Conservation (phyloP, 371 early-diverging fungal genomes). For the Rhizopus sp. region DNA sequence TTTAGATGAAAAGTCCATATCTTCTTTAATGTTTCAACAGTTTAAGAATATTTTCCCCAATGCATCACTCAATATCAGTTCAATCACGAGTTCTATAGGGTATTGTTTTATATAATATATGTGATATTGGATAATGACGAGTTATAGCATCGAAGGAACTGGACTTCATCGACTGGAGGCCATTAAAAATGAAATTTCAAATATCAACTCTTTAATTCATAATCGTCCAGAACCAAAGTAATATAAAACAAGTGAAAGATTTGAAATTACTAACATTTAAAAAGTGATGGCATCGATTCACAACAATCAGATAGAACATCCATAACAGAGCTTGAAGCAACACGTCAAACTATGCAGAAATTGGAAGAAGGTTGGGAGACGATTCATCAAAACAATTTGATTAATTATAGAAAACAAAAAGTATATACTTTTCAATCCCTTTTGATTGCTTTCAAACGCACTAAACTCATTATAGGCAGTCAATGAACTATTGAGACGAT, state of each 20-base stretch:
- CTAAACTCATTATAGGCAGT: not conserved
- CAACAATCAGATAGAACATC: slow-evolving; percentile 7
- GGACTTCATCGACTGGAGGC: slow-evolving; percentile 24
- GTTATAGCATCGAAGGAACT: slow-evolving; percentile 13
- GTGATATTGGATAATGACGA: slow-evolving; percentile 30
- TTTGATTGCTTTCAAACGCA: not conserved
- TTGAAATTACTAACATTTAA: not conserved
- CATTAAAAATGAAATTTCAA: slow-evolving; percentile 34
- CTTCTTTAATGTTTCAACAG: slow-evolving; percentile 41
- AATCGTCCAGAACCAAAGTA: slow-evolving; percentile 28
- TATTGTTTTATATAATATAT: slow-evolving; percentile 16
- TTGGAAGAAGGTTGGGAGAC: slow-evolving; percentile 24
- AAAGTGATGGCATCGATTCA: not conserved
- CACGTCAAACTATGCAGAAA: slow-evolving; percentile 24
- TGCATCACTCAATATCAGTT: slow-evolving; percentile 36
- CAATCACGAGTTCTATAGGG: slow-evolving; percentile 43
- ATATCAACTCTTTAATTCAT: slow-evolving; percentile 27
- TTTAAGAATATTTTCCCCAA: slow-evolving; percentile 47
- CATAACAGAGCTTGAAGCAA: slow-evolving; percentile 22
- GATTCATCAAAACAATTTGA: slow-evolving; percentile 24
- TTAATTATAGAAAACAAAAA: slow-evolving; percentile 28
- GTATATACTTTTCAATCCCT: slow-evolving; percentile 12
- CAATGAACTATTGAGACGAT: slow-evolving; percentile 14
- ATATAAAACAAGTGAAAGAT: not conserved
- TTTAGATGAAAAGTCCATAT: no score